Evolutionary conservation across 192 early-diverging fungal genomes (phyloP).

Genomic region (Borealophlyctis nickersoniae): DNA sequence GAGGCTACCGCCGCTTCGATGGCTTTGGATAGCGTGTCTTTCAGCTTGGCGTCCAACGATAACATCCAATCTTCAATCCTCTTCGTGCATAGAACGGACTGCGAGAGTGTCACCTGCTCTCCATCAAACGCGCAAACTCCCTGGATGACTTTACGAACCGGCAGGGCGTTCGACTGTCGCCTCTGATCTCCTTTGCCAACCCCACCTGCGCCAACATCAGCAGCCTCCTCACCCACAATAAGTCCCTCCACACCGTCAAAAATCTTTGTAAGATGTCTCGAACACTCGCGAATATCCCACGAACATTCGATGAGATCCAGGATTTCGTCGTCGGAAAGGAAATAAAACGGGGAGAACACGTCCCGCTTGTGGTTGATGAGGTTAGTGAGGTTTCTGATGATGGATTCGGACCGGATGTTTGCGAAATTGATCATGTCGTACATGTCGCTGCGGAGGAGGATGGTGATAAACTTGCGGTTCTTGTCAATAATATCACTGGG

Average conservation of each 20-base stretch:
- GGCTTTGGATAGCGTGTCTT: neutral
- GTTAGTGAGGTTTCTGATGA: conserved; percentile 2
- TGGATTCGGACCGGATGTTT: neutral
- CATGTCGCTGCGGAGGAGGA: conserved; percentile 33
- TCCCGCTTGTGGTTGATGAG: conserved; percentile 26
- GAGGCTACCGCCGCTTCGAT: neutral
- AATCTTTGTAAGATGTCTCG: too few species aligned
- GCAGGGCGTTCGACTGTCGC: neutral
- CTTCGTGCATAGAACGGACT: neutral
- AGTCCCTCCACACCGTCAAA: conserved; percentile 11
- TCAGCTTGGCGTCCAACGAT: neutral
- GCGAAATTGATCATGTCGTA: conserved; percentile 27
- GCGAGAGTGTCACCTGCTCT: neutral
- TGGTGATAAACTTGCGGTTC: conserved; percentile 30
- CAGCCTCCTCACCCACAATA: neutral
- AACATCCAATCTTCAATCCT: conserved; percentile 14
- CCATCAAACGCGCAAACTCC: conserved; percentile 12
- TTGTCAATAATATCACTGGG: conserved; percentile 31
- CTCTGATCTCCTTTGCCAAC: neutral
- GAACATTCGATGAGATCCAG: conserved; percentile 21
- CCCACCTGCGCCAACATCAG: neutral
- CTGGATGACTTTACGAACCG: neutral
- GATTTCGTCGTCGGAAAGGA: conserved; percentile 30
- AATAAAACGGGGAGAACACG: conserved; percentile 36
- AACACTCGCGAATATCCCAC: too few species aligned